These are phyloP conservation scores for Salix dunnii DNA, from an alignment of 345 rosid genomes.

Conservation along the genomic window DNA sequence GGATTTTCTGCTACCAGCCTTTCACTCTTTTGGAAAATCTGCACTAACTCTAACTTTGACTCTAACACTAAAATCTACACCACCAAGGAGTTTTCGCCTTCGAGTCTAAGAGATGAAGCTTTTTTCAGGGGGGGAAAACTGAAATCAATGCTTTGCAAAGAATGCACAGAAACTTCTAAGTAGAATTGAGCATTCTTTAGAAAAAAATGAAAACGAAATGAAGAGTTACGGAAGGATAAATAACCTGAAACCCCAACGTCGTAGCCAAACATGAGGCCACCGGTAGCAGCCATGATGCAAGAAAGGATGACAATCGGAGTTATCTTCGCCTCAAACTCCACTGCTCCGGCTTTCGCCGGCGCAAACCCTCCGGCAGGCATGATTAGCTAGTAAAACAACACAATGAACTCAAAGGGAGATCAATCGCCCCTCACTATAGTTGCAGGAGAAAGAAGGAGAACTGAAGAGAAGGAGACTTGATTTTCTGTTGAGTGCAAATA, in stretches of 20 bases:
- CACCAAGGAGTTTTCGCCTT: not conserved
- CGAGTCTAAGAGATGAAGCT: not conserved
- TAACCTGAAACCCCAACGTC: conserved; percentile 90
- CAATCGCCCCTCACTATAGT: not conserved
- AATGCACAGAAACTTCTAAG: not conserved
- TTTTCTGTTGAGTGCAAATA: not conserved
- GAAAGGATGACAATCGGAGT: conserved; percentile 84
- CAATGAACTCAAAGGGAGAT: not conserved
- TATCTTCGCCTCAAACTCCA: conserved; percentile 86
- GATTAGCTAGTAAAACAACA: not conserved
- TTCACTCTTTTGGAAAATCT: not conserved
- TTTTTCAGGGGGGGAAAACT: not conserved
- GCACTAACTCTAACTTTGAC: not conserved
- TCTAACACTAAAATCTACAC: too few relatives aligned
- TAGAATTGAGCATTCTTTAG: not conserved
- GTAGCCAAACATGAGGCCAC: conserved; percentile 97
- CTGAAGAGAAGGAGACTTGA: not conserved
- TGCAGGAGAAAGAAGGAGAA: not conserved
- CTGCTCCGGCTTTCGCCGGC: conserved; percentile 43
- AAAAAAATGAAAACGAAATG: not conserved
- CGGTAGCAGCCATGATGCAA: conserved; percentile 95
- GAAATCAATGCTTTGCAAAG: not conserved
- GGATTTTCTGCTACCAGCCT: not conserved
- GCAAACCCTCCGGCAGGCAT: conserved; percentile 82
- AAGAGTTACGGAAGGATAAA: not conserved